Conservation (phyloP, 805 yeast species). For the Zygosaccharomyces rouxii region DNA sequence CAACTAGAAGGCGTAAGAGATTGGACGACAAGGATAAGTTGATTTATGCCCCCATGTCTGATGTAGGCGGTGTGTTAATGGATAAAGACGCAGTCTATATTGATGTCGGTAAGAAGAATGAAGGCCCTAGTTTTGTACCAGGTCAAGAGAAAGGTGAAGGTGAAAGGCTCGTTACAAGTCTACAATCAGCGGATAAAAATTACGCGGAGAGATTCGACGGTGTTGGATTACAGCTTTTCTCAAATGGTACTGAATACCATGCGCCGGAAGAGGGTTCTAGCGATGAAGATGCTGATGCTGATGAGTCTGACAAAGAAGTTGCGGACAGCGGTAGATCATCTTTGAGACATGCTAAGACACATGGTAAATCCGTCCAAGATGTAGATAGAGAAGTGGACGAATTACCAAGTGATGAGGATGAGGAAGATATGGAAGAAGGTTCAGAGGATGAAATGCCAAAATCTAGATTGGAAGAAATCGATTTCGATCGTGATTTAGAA, state of each 20-base stretch:
- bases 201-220: constrained; percentile 56
- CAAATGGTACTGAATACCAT: constrained; percentile 51
- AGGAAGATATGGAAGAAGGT: constrained; percentile 41
- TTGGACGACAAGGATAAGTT: constrained; percentile 91
- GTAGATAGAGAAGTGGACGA: constrained; percentile 45
- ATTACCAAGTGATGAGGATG: constrained; percentile 42
- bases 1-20: constrained; percentile 77
- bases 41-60: constrained; percentile 98
- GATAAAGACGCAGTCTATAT: constrained; percentile 97
- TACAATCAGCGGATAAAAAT: constrained; percentile 65
- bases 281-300: constrained; percentile 35
- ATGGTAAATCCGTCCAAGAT: constrained; percentile 49
- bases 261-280: constrained; percentile 40
- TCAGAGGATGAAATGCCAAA: constrained; percentile 28
- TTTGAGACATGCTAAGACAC: constrained; percentile 58
- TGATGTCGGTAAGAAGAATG: constrained; percentile 42
- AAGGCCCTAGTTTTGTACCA: constrained; percentile 45
- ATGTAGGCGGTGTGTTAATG: constrained; percentile 96
- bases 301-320: constrained; percentile 30
- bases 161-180: constrained; percentile 74
- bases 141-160: constrained; percentile 78
- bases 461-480: constrained; percentile 43
- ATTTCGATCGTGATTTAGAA: constrained; percentile 44
- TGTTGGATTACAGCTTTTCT: constrained; percentile 72
- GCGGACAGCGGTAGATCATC: constrained; percentile 57